phyloP scores from a whole-genome alignment of 1,284 basidiomycete genomes.

The Apiotrichum gamsii region DNA sequence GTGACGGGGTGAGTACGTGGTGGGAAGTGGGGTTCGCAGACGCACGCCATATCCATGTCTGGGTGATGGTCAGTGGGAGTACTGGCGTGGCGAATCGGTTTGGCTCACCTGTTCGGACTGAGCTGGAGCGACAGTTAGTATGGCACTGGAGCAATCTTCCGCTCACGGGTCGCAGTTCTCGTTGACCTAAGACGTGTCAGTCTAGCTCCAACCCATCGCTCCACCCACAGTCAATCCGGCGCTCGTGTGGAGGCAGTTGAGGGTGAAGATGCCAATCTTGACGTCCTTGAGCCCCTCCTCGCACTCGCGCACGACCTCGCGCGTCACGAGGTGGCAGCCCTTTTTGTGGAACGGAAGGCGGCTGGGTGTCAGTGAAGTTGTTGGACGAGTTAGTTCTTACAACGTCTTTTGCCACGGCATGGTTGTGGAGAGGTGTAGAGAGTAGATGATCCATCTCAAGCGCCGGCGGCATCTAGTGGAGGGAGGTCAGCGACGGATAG shows the following conservation, averaged over 20 bases:
- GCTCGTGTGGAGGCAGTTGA: constrained; percentile 77
- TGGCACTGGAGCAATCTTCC: constrained; percentile 8
- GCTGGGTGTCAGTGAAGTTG: constrained; percentile 18
- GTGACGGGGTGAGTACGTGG: too few species aligned
- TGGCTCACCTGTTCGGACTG: constrained; percentile 28
- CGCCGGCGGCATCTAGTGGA: too few species aligned
- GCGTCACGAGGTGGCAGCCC: constrained; percentile 76
- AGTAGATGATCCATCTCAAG: too few species aligned
- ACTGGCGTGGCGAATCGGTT: too few species aligned
- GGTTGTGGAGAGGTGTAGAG: constrained; percentile 4
- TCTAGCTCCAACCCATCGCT: not conserved
- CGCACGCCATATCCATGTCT: constrained; percentile 51
- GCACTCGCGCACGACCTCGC: constrained; percentile 66
- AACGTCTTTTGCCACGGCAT: constrained; percentile 95
- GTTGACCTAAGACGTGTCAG: constrained; percentile 28
- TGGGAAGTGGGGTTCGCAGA: too few species aligned
- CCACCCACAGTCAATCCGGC: constrained; percentile 82
- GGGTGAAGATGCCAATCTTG: constrained; percentile 53
- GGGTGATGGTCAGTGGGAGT: too few species aligned
- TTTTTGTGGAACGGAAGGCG: constrained; percentile 46
- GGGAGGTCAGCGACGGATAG: too few species aligned
- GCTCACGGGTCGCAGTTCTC: constrained; percentile 43
- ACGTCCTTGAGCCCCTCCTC: constrained; percentile 65
- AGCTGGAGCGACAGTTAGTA: constrained; percentile 12
- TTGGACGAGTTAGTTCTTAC: constrained; percentile 28